phyloP scores from a whole-genome alignment of 169 alveolate species.

The Cryptosporidium sp. region DNA sequence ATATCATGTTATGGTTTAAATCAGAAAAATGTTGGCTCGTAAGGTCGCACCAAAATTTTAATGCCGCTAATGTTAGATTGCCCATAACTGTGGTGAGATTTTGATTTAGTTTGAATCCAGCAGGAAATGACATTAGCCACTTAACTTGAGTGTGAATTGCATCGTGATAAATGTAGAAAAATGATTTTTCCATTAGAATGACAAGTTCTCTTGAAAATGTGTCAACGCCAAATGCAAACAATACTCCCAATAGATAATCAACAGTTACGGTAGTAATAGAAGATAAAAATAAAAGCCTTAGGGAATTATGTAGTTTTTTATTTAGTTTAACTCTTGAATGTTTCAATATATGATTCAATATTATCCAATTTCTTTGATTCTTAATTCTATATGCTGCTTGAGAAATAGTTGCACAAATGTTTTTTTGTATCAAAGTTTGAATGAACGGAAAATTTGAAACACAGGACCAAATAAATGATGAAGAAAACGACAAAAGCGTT shows the following conservation, averaged over 20 bases:
- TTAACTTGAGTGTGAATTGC: slow-evolving; percentile 72
- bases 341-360: slow-evolving; percentile 18
- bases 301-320: slow-evolving; percentile 11
- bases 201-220: slow-evolving; percentile 52
- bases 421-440: slow-evolving; percentile 49
- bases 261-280: slow-evolving; percentile 46
- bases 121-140: slow-evolving; percentile 71
- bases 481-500: slow-evolving; percentile 18
- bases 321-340: slow-evolving; percentile 5
- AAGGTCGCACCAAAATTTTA: slow-evolving; percentile 62
- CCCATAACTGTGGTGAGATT: slow-evolving; percentile 57
- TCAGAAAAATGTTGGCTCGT: slow-evolving; percentile 67
- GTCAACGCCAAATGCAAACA: slow-evolving; percentile 41
- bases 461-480: slow-evolving; percentile 29
- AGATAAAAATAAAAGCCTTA: slow-evolving; percentile 24
- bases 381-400: slow-evolving; percentile 53
- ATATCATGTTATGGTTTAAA: slow-evolving; percentile 51
- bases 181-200: slow-evolving; percentile 48
- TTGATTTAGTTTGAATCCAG: slow-evolving; percentile 53
- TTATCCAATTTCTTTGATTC: slow-evolving; percentile 67
- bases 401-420: slow-evolving; percentile 49
- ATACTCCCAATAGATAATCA: slow-evolving; percentile 50
- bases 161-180: slow-evolving; percentile 53
- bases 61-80: slow-evolving; percentile 47
- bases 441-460: slow-evolving; percentile 40